phyloP scores from a whole-genome alignment of 1,284 basidiomycete genomes.

The Cutaneotrichosporon cutaneum region DNA sequence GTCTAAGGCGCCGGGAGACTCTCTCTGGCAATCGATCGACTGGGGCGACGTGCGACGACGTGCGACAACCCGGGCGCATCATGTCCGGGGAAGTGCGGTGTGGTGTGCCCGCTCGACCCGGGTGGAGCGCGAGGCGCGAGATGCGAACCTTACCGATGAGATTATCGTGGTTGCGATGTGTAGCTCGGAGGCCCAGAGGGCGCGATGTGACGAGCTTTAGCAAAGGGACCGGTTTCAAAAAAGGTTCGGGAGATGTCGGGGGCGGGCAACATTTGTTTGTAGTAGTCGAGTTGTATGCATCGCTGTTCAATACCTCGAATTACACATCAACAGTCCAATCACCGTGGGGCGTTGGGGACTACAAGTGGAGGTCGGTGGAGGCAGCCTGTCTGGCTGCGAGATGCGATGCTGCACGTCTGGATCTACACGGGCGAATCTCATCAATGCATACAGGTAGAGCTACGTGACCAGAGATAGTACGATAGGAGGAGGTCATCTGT shows the following conservation, averaged over 20 bases:
- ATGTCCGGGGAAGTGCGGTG: slow-evolving; percentile 1
- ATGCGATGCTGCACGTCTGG: neutral
- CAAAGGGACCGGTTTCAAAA: neutral
- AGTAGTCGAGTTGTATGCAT: neutral
- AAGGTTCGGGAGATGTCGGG: neutral
- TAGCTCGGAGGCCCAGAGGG: no score
- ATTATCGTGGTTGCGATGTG: neutral
- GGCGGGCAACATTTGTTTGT: neutral
- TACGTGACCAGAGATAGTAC: neutral
- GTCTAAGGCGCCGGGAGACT: no score
- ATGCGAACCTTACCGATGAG: neutral
- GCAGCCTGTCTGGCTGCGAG: no score
- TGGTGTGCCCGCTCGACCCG: neutral
- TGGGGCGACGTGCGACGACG: neutral
- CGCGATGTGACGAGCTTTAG: neutral
- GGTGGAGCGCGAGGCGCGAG: neutral
- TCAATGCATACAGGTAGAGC: neutral
- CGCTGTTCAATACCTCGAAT: neutral
- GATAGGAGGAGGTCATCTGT: neutral
- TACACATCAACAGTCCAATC: neutral
- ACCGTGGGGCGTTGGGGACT: neutral
- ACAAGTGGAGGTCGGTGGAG: neutral
- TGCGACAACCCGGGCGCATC: neutral
- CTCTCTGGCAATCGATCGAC: no score
- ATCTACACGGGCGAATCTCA: neutral